A percentile compares a stretch with the other conserved stretches of the same genome.
These are phyloP conservation scores for Solidago caesia DNA, from an alignment of 129 eudicot species.

Conservation along the genomic window DNA sequence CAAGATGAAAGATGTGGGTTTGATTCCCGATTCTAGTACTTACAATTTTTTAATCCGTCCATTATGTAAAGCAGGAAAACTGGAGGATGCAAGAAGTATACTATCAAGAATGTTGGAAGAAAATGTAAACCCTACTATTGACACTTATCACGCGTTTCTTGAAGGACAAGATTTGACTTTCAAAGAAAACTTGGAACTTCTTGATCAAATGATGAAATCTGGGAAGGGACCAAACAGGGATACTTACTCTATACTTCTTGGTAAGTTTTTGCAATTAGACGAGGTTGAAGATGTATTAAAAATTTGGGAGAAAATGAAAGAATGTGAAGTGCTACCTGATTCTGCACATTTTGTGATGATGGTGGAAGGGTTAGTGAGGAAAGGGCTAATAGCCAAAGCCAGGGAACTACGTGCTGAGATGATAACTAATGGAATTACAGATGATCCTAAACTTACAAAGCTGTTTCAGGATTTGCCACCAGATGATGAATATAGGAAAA, in stretches of 20 bases:
- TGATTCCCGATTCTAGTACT: constrained; percentile 57
- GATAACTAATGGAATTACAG: constrained; percentile 47
- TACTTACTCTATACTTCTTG: constrained; percentile 53
- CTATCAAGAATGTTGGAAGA: constrained; percentile 64
- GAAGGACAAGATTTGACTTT: constrained; percentile 43
- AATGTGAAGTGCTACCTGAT: constrained; percentile 50
- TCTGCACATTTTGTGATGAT: constrained; percentile 49
- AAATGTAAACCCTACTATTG: constrained; percentile 50
- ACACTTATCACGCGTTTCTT: constrained; percentile 78
- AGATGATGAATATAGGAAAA: constrained; percentile 15
- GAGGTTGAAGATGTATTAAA: constrained; percentile 62
- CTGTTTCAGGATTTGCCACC: constrained; percentile 41
- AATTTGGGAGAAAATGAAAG: constrained; percentile 75
- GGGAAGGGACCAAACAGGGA: constrained; percentile 54
- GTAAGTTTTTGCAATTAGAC: constrained; percentile 41
- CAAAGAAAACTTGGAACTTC: constrained; percentile 55
- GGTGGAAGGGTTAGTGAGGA: constrained; percentile 60
- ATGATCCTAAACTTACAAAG: constrained; percentile 71
- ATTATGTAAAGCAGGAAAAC: constrained; percentile 57
- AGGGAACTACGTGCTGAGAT: constrained; percentile 60
- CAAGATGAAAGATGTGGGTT: constrained; percentile 55
- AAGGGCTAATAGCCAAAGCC: constrained; percentile 57
- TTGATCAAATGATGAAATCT: constrained; percentile 60
- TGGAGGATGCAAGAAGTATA: constrained; percentile 63
- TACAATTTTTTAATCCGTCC: constrained; percentile 61